phyloP scores from a whole-genome alignment of 352 stramenopile species.

The Pythium dissotocum region DNA sequence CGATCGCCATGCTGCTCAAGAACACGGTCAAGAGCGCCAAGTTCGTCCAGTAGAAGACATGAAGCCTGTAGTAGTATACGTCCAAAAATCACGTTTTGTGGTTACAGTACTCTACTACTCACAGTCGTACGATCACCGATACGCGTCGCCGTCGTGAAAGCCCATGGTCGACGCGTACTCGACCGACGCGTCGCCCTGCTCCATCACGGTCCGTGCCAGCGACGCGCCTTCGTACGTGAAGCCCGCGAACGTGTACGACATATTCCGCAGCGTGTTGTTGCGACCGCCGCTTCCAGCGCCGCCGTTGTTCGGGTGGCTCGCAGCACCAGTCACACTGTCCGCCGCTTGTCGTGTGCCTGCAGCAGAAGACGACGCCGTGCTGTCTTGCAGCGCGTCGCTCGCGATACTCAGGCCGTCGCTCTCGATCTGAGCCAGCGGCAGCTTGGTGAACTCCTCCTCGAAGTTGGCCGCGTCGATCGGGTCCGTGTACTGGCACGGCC shows the following conservation, averaged over 20 bases:
- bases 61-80: not conserved
- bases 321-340: not conserved
- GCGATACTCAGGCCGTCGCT: slow-evolving; percentile 68
- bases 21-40: slow-evolving; percentile 76
- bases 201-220: slow-evolving; percentile 28
- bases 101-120: slow-evolving; percentile 14
- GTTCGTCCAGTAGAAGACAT: slow-evolving; percentile 31
- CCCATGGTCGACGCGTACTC: slow-evolving; percentile 26
- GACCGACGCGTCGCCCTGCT: slow-evolving; percentile 12
- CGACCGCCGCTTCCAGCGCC: slow-evolving; percentile 39
- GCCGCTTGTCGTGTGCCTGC: slow-evolving; percentile 28
- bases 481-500: slow-evolving; percentile 82
- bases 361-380: slow-evolving; percentile 10
- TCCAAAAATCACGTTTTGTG: not conserved
- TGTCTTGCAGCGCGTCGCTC: slow-evolving; percentile 34
- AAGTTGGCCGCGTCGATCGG: slow-evolving; percentile 84
- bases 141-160: slow-evolving; percentile 14
- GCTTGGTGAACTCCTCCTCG: slow-evolving; percentile 83
- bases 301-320: slow-evolving; percentile 18
- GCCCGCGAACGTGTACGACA: slow-evolving; percentile 85
- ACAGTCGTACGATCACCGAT: slow-evolving; percentile 17
- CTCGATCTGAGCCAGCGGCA: slow-evolving; percentile 69
- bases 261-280: slow-evolving; percentile 72
- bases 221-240: slow-evolving; percentile 82
- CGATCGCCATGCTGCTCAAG: slow-evolving; percentile 92